These are phyloP conservation scores for Clonostachys sp. DNA, from an alignment of 2,329 filamentous ascomycete genomes.

Conservation along the genomic window DNA sequence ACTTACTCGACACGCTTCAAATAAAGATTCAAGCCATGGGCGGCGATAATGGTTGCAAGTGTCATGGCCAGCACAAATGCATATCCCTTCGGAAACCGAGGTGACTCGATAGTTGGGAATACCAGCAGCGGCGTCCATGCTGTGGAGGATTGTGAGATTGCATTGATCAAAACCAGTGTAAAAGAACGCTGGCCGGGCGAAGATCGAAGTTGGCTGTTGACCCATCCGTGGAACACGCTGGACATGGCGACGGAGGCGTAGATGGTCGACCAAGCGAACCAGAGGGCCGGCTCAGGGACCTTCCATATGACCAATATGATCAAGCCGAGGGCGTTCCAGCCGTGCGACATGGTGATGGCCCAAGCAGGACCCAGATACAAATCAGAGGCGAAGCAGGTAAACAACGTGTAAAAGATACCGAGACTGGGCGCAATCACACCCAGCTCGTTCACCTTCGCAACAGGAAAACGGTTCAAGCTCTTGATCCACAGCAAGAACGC, in stretches of 20 bases:
- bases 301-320: slow-evolving; percentile 51
- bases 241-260: slow-evolving; percentile 47
- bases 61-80: slow-evolving; percentile 26
- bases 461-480: slow-evolving; percentile 40
- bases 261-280: slow-evolving; percentile 32
- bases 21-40: slow-evolving; percentile 13
- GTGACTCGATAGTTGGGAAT: slow-evolving; percentile 39
- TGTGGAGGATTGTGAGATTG: slow-evolving; percentile 47
- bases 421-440: slow-evolving; percentile 46
- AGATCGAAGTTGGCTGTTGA: slow-evolving; percentile 42
- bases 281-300: slow-evolving; percentile 36
- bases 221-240: slow-evolving; percentile 51
- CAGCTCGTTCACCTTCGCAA: slow-evolving; percentile 42
- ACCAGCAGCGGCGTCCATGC: slow-evolving; percentile 50
- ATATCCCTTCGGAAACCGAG: slow-evolving; percentile 35
- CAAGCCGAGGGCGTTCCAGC: slow-evolving; percentile 46
- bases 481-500: slow-evolving; percentile 56
- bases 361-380: slow-evolving; percentile 45
- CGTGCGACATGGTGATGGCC: slow-evolving; percentile 46
- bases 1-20: slow-evolving; percentile 14
- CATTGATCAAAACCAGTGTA: slow-evolving; percentile 44
- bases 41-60: slow-evolving; percentile 17
- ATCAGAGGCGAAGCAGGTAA: slow-evolving; percentile 50
- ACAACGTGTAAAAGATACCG: slow-evolving; percentile 51
- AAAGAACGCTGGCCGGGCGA: slow-evolving; percentile 41